Conservation (phyloP, 169 alveolate species). For the Plasmodium cynomolgi region DNA sequence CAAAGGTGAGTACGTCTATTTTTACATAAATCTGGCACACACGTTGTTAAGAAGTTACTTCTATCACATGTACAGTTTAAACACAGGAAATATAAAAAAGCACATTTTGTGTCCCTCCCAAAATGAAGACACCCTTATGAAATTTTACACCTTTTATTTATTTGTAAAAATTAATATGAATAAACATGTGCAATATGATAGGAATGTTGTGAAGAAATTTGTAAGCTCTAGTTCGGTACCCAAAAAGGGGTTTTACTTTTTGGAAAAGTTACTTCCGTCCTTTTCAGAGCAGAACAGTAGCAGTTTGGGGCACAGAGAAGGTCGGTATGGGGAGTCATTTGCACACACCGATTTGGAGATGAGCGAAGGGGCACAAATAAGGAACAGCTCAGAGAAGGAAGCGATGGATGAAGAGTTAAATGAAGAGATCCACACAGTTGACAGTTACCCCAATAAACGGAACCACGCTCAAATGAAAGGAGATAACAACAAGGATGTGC, state of each 20-base stretch:
- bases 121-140: conserved; percentile 49
- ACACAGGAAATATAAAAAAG: conserved; percentile 7
- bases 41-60: conserved; percentile 29
- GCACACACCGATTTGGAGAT: not conserved
- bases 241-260: conserved; percentile 34
- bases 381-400: not conserved
- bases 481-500: not conserved
- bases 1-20: not conserved
- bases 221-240: not conserved
- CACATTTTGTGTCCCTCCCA: not conserved
- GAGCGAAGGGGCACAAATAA: not conserved
- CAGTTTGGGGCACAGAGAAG: not conserved
- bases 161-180: conserved; percentile 29
- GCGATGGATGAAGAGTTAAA: not conserved
- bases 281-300: not conserved
- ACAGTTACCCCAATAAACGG: not conserved
- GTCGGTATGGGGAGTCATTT: not conserved
- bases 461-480: not conserved
- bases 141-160: conserved; percentile 64
- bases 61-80: conserved; percentile 31
- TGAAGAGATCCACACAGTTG: not conserved
- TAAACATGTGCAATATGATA: conserved; percentile 6
- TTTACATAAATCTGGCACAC: conserved; percentile 24
- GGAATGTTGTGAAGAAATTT: conserved; percentile 10
- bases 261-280: conserved; percentile 17